Conservation (phyloP, 768 basidiomycete species). For the Hemileccinum impolitum region DNA sequence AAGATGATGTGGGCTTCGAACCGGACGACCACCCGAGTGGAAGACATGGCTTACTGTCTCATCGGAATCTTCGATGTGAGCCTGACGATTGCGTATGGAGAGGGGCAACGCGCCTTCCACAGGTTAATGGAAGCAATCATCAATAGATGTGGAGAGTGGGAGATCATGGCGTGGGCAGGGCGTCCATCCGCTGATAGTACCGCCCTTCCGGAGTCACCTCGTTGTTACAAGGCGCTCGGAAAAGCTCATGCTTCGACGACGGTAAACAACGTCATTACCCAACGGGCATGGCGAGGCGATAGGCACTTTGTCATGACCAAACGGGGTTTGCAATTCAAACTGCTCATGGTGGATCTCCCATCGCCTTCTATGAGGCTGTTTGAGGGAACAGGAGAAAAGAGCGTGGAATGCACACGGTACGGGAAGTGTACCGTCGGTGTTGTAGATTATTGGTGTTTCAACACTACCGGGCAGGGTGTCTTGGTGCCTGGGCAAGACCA, state of each 20-base stretch:
- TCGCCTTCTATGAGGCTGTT: conserved; percentile 14
- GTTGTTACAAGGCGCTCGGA: conserved; percentile 25
- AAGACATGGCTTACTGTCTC: conserved; percentile 33
- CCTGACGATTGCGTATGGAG: conserved; percentile 34
- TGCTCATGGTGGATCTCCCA: conserved; percentile 23
- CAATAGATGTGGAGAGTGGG: conserved; percentile 28
- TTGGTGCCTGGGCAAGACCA: conserved; percentile 25
- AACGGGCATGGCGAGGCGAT: conserved; percentile 25
- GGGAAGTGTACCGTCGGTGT: conserved; percentile 25
- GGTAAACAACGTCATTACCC: neutral
- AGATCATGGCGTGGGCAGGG: conserved; percentile 33
- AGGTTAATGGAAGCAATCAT: conserved; percentile 30
- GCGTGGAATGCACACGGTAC: conserved; percentile 14
- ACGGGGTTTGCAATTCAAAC: conserved; percentile 27
- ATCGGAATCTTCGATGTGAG: conserved; percentile 34
- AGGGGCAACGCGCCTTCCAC: conserved; percentile 31
- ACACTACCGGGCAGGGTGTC: conserved; percentile 23
- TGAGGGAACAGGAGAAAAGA: conserved; percentile 10
- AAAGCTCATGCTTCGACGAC: neutral
- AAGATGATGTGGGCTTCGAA: conserved; percentile 35
- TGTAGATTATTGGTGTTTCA: conserved; percentile 33
- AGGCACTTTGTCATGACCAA: conserved; percentile 31
- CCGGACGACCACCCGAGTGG: conserved; percentile 32
- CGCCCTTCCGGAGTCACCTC: conserved; percentile 31
- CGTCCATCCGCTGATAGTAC: conserved; percentile 23